A percentile compares a stretch with the other conserved stretches of the same genome.
phyloP scores from a whole-genome alignment of 306 rosid species.

The Castanopsis chinensis region DNA sequence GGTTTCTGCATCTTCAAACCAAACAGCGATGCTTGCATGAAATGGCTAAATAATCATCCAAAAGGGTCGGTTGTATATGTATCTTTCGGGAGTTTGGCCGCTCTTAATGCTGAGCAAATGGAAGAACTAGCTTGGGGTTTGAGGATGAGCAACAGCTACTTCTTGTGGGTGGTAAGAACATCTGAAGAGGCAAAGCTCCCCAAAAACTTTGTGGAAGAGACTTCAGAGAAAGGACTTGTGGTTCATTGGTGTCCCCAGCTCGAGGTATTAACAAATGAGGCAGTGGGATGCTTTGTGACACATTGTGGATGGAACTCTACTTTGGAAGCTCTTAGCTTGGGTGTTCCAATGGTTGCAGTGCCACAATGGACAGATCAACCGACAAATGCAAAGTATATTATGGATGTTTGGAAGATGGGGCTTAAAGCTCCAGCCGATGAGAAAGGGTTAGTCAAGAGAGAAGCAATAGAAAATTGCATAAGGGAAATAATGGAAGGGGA shows the following conservation, averaged over 20 bases:
- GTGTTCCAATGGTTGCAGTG: background rate
- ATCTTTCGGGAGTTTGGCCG: background rate
- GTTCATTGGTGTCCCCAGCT: background rate
- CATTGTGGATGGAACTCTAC: background rate
- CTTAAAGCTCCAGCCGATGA: background rate
- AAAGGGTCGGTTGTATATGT: background rate
- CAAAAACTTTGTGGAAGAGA: background rate
- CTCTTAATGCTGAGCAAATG: background rate
- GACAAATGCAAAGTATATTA: background rate
- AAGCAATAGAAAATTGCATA: background rate
- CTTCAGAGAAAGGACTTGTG: background rate
- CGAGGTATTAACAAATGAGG: background rate
- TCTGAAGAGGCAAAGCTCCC: constrained; percentile 2
- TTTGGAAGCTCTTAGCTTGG: background rate
- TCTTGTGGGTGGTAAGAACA: background rate
- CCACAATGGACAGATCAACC: background rate
- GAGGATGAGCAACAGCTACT: background rate
- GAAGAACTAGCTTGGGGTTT: constrained; percentile 1
- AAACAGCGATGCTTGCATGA: constrained; percentile 18
- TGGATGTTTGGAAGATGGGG: constrained; percentile 9
- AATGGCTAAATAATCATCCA: constrained; percentile 35
- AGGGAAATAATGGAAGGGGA: background rate
- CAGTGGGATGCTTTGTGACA: background rate
- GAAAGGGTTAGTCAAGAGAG: background rate
- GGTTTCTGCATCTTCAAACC: constrained; percentile 31